Evolutionary conservation across 371 early-diverging fungal genomes (phyloP).

Genomic region (Rhizopus delemar): DNA sequence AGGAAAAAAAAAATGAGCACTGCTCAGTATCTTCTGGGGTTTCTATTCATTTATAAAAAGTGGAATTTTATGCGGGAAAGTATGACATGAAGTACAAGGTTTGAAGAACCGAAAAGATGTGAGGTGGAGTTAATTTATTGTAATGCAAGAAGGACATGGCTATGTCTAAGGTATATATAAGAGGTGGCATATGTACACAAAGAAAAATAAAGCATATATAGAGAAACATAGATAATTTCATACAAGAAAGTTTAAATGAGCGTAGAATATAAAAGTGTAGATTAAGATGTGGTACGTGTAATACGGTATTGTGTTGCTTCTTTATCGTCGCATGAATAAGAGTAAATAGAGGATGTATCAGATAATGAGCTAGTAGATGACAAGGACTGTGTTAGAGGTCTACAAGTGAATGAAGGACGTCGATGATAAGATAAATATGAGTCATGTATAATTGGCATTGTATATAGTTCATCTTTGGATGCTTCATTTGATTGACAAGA

Average conservation of each 20-base stretch:
- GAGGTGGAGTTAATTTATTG: too few species aligned
- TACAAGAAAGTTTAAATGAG: neutral
- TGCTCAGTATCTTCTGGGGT: too few species aligned
- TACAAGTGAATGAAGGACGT: conserved; percentile 26
- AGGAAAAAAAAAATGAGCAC: too few species aligned
- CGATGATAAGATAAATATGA: conserved; percentile 25
- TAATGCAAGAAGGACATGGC: too few species aligned
- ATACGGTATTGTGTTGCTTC: conserved; percentile 10
- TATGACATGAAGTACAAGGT: too few species aligned
- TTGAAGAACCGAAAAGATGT: too few species aligned
- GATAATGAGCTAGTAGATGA: conserved; percentile 25
- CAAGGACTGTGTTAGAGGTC: conserved; percentile 19
- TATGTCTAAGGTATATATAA: too few species aligned
- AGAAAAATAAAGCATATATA: too few species aligned
- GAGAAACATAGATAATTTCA: too few species aligned
- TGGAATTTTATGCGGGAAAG: too few species aligned
- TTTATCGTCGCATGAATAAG: conserved; percentile 37
- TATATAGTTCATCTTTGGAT: conserved; percentile 12
- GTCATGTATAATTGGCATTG: conserved; percentile 4
- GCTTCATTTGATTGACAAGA: conserved; percentile 32
- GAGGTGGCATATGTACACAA: too few species aligned
- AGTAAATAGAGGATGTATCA: conserved; percentile 17
- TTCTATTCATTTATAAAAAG: too few species aligned
- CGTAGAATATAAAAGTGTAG: neutral
- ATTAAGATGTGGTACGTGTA: conserved; percentile 19